These are phyloP conservation scores for Colletotrichum aenigma DNA, from an alignment of 2,329 filamentous ascomycete species.

Conservation along the genomic window DNA sequence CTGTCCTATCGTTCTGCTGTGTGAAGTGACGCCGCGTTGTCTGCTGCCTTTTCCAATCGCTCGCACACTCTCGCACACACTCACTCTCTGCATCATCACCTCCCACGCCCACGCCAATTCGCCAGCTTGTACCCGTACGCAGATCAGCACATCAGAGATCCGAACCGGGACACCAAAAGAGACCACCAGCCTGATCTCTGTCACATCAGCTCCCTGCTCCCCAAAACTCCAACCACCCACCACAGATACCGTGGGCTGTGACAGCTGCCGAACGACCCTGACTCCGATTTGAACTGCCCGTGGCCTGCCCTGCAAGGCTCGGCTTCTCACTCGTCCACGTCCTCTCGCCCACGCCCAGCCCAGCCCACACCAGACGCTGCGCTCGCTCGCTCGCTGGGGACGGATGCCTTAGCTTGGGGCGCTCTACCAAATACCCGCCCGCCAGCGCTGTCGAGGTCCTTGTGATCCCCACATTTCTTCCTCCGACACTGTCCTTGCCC, in stretches of 20 bases:
- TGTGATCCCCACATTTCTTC: conserved; percentile 20
- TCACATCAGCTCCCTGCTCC: not conserved
- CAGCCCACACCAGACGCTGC: not conserved
- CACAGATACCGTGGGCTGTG: not conserved
- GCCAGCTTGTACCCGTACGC: not conserved
- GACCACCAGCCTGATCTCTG: not conserved
- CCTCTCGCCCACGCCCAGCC: not conserved
- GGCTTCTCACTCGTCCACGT: conserved; percentile 4
- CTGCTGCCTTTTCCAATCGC: not conserved
- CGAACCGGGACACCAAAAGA: not conserved
- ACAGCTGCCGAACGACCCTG: conserved; percentile 2
- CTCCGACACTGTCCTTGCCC: conserved; percentile 20
- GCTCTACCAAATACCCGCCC: conserved; percentile 14
- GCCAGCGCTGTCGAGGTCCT: conserved; percentile 14
- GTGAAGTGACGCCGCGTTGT: not conserved
- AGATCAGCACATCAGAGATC: not conserved
- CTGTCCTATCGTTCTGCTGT: not conserved
- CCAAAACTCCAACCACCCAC: not conserved
- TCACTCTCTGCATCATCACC: not conserved
- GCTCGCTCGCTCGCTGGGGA: not conserved
- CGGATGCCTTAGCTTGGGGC: conserved; percentile 8
- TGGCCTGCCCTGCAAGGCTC: conserved; percentile 10
- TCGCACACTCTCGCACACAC: not conserved
- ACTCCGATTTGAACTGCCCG: not conserved
- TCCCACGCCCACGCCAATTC: not conserved